phyloP scores from a whole-genome alignment of 306 rosid species.

The Quercus variabilis region DNA sequence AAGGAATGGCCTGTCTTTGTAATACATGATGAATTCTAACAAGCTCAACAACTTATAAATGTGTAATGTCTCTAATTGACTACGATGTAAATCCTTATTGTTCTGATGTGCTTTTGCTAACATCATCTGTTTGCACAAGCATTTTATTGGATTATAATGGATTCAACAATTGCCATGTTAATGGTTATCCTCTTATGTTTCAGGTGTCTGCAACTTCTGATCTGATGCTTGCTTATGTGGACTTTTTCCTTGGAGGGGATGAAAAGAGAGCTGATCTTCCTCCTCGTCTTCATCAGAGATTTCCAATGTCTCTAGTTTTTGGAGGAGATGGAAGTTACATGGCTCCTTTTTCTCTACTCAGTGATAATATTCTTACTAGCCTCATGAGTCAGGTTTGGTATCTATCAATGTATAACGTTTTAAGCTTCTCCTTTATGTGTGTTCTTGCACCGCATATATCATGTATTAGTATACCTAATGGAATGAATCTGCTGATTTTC shows the following conservation, averaged over 20 bases:
- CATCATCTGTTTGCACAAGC: neutral
- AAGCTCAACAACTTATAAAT: neutral
- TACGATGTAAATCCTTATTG: neutral
- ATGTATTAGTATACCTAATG: constrained; percentile 3
- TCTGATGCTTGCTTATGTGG: constrained; percentile 87
- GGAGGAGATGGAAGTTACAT: constrained; percentile 98
- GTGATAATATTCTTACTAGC: constrained; percentile 84
- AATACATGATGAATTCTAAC: neutral
- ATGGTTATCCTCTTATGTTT: neutral
- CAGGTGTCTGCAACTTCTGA: constrained; percentile 93
- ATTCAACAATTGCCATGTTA: neutral
- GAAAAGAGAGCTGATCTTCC: constrained; percentile 86
- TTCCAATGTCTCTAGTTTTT: constrained; percentile 81
- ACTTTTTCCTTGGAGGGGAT: constrained; percentile 95
- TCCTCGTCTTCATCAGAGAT: constrained; percentile 73
- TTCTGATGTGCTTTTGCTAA: neutral
- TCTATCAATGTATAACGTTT: neutral
- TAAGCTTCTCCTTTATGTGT: constrained; percentile 10
- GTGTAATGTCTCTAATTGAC: neutral
- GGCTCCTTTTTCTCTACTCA: constrained; percentile 77
- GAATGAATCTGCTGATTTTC: constrained; percentile 16
- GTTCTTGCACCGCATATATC: constrained; percentile 5
- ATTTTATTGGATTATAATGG: neutral
- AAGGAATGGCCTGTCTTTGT: neutral
- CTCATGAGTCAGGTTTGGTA: constrained; percentile 85